Base-by-base conservation (phyloP, 225 moss, liverwort and hornwort species). In the Takakia lepidozioides region DNA sequence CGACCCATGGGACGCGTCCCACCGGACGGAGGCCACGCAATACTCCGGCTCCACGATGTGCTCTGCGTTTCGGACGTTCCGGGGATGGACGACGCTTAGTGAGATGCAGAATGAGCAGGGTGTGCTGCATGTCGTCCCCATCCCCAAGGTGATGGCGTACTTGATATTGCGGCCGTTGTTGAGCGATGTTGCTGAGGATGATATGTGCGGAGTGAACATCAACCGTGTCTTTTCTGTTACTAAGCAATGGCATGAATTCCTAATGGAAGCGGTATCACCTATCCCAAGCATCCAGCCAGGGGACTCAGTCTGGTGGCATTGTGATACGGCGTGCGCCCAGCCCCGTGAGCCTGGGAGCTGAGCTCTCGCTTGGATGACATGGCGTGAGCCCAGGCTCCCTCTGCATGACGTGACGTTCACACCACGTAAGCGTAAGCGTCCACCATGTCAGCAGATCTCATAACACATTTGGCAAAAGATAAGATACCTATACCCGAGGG, bases 221-320 rank as follows among this genome's bases (percentile, higher is more conserved):
- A 71, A 71, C 60, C 60, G 56, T 5, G 46, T 60, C 9, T 65
- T 71, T 35, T 65, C 71, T 0, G 71, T 71, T 2, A 46, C 29
- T 0, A 9, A 29, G 5, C 24, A 5, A 19, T 71, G 71, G 71
- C 71, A 71, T 7, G 30, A 7, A 2, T 27, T 50, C 0, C 34
- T 71, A 1, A 24, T 60, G 56, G 56, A 56, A 4, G 65, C 60
- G 1, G 25, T 56, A 14, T 65, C 56, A 2, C 40, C 71, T 38
- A 65, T 71, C 39, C 71, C 71, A 6, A 65, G 35, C 27, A 54
- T 65, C 6, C 46, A 37, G 10, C 56, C 71, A 0, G 71, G 71
- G 23, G 71, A 71, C 10, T 71, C 71, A 0, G 71, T 60, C 1
- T 71, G 71, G 71, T 71, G 71, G 71, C 71, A 71, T 16, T 65